These are phyloP conservation scores for Epichloe brachyelytri DNA, from an alignment of 2,329 filamentous ascomycete genomes.

Conservation along the genomic window DNA sequence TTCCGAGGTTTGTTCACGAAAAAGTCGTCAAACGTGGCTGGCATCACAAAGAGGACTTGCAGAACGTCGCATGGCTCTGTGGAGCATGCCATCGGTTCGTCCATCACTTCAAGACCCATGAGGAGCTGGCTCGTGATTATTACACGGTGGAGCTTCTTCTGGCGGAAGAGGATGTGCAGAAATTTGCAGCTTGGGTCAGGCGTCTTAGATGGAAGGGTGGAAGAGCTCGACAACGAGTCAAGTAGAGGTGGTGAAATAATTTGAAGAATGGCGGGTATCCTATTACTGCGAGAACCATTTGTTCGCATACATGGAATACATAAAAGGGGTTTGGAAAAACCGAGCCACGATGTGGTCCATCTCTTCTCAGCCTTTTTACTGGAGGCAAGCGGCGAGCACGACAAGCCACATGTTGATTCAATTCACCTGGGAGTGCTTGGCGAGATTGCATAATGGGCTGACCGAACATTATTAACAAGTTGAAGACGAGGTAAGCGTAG, in stretches of 20 bases:
- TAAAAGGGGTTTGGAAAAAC: no score
- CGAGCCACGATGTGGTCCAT: no score
- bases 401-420: no score
- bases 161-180: constrained; percentile 56
- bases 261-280: no score
- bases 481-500: neutral
- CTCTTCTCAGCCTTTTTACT: no score
- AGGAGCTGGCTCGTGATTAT: constrained; percentile 61
- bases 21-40: constrained; percentile 67
- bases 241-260: neutral
- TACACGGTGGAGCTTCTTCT: constrained; percentile 61
- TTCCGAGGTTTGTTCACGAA: constrained; percentile 64
- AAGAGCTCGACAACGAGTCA: neutral
- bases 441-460: no score
- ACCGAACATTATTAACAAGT: no score
- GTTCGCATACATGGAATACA: no score
- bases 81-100: constrained; percentile 74
- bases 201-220: constrained; percentile 60
- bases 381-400: no score
- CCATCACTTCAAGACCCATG: constrained; percentile 61
- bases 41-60: constrained; percentile 62
- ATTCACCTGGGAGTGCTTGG: no score
- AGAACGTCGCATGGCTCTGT: constrained; percentile 78
- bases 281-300: neutral
- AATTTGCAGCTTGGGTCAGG: constrained; percentile 61